Percentiles rank a stretch among this genome's conserved stretches.
These are phyloP conservation scores for Acer yangbiense DNA, from an alignment of 345 rosid genomes.

Conservation along the genomic window DNA sequence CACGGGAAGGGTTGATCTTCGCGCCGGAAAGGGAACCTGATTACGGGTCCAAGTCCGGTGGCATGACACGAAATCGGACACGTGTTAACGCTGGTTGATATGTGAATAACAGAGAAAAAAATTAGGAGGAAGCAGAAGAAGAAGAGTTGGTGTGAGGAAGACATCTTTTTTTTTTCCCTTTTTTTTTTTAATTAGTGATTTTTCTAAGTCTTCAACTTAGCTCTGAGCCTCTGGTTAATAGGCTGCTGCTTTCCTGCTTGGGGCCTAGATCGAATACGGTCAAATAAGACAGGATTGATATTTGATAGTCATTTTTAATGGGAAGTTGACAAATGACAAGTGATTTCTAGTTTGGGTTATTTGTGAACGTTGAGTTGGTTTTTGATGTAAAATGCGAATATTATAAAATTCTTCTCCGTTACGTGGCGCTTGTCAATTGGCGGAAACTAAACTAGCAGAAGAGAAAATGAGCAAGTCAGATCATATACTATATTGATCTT, in stretches of 20 bases:
- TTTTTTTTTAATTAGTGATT: neutral
- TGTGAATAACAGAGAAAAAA: slow-evolving; percentile 3
- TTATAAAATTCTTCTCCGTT: too few relatives aligned
- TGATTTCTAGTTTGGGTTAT: too few relatives aligned
- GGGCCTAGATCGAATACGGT: neutral
- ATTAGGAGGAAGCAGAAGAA: neutral
- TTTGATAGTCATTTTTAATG: neutral
- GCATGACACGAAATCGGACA: slow-evolving; percentile 21
- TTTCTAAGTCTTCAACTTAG: neutral
- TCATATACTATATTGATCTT: too few relatives aligned
- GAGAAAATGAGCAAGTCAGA: too few relatives aligned
- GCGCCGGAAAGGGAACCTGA: slow-evolving; percentile 50
- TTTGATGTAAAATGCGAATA: neutral
- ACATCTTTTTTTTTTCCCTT: slow-evolving; percentile 4
- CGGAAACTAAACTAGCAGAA: neutral
- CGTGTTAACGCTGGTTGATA: neutral
- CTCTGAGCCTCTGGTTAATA: neutral
- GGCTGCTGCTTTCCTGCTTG: neutral
- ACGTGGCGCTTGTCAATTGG: neutral
- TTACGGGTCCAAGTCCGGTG: neutral
- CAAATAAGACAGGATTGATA: neutral
- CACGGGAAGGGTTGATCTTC: neutral
- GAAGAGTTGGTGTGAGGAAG: neutral
- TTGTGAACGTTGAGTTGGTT: neutral
- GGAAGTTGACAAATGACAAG: neutral